phyloP scores from a whole-genome alignment of 2,329 filamentous ascomycete genomes.

The Alternaria consortialis region DNA sequence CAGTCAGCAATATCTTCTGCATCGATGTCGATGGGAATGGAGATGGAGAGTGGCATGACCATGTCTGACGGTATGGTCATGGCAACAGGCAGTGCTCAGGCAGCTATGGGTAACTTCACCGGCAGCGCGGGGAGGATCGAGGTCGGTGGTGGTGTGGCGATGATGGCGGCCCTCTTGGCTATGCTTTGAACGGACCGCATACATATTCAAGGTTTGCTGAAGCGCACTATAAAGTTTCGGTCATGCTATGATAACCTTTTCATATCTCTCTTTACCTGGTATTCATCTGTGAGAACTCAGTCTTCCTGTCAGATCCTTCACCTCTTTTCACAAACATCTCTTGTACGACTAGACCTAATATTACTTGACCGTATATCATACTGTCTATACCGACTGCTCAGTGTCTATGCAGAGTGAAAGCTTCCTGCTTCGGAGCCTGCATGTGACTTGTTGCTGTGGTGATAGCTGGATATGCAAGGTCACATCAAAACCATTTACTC shows the following conservation, averaged over 20 bases:
- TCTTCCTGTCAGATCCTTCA: background rate
- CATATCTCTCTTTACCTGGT: background rate
- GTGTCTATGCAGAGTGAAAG: background rate
- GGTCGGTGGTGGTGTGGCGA: slow-evolving; percentile 13
- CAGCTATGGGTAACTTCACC: slow-evolving; percentile 24
- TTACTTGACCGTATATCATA: background rate
- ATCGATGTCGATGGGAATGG: slow-evolving; percentile 39
- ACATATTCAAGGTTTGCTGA: background rate
- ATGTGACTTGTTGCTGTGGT: background rate
- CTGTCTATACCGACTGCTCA: background rate
- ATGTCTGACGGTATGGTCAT: slow-evolving; percentile 41
- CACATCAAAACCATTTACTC: background rate
- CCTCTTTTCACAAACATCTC: background rate
- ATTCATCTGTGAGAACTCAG: background rate
- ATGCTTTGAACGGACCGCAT: background rate
- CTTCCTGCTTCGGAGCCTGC: background rate
- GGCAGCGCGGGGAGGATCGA: slow-evolving; percentile 16
- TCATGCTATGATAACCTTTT: background rate
- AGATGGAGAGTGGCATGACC: slow-evolving; percentile 38
- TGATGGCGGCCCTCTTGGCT: slow-evolving; percentile 25
- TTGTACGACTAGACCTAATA: background rate
- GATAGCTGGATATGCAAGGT: background rate
- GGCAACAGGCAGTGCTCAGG: slow-evolving; percentile 35
- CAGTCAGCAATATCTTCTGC: slow-evolving; percentile 47
- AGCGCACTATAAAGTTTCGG: background rate